Base-by-base conservation (phyloP, 208 protist genomes). In the Tritrichomonas musculus region DNA sequence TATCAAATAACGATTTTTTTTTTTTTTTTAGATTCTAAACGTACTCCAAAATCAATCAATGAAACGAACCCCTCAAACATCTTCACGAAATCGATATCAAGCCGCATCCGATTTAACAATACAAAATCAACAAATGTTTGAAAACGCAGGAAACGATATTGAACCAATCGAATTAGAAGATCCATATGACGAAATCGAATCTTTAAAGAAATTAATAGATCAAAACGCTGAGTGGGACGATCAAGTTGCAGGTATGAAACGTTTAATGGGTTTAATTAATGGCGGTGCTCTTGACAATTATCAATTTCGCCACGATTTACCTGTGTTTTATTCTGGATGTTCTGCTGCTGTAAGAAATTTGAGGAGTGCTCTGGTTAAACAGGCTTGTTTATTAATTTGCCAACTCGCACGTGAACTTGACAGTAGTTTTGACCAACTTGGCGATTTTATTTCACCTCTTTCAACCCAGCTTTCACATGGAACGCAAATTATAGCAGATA, bases 401-500 rank as follows among this genome's bases (percentile, higher is more conserved):
- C 77, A 57, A 30, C 44, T 88, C 9, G 47, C 47, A n/a, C 64
- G 64, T 69, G 64, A 69, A 69, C 27, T 69, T 8, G 27, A n/a
- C 11, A 69, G 3, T n/a, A 69, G 30, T 8, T 69, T 69, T 69
- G 64, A 69, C 5, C 3, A n/a, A n/a, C 11, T 69, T 8, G 64
- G 64, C 5, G 64, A 69, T n/a, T n/a, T 69, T 8, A 69, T 69
- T n/a, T 69, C 30, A 5, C 64, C 64, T 33, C 30, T 69, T n/a
- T 69, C 64, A n/a, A n/a, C 64, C 33, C 77, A 44, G 30, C 53
- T 47, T 33, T 55, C 77, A 41, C 41, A 88, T 57, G 77, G 77
- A 53, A 88, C 77, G 2, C 77, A 88, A 57, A 88, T 88, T 27
- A 88, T 88, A 17, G 77, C 77, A 60, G 77, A 88, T 57, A 53